Evolutionary conservation across 1,139 yeast species (phyloP), one percentile per base, ranked within the genome.

Genomic region (Geotrichum fermentans): DNA sequence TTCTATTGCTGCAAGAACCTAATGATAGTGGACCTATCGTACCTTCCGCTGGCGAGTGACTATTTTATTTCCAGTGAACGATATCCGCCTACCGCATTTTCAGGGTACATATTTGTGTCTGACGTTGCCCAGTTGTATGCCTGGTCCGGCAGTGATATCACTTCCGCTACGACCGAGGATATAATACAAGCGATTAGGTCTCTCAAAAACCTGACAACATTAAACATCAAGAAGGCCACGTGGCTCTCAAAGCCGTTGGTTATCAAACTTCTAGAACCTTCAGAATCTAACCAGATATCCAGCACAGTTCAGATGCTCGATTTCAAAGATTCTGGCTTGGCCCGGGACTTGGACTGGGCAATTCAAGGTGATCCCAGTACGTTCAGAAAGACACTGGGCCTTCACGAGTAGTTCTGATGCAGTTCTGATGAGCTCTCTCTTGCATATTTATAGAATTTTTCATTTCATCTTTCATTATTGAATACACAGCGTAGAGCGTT

Each of bases 1-100:
- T 36, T 62, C n/a, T 47, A 47, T 0, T 50, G 55, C 14, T 63
- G 67, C 45, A 43, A 44, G 14, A 58, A 57, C 41, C 35, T 63
- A 36, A 45, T 48, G n/a, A 33, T 40, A 4, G 43, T 63, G 17
- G 53, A 63, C 40, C 51, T 63, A 13, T 59, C 65, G 7, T 43
- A 51, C 34, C 36, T 63, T 22, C 61, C 65, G 3, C 58, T 63
- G 4, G 64, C 67, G 1, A 57, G 58, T 13, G 67, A 63, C 47
- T 63, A 63, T 43, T 50, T 34, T 17, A 57, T 62, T 4, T 28
- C 26, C 3, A 48, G 56, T 3, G 34, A 49, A 18, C 48, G 45
- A 22, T 47, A 53, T 37, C 52, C 49, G 40, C 56, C 57, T 2
- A 55, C 57, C 7, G 52, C 58, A 10, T 47, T 49, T 13, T 50